These are phyloP conservation scores for Yamadazyma diospyri DNA, from an alignment of 1,139 yeast species.

Conservation along the genomic window DNA sequence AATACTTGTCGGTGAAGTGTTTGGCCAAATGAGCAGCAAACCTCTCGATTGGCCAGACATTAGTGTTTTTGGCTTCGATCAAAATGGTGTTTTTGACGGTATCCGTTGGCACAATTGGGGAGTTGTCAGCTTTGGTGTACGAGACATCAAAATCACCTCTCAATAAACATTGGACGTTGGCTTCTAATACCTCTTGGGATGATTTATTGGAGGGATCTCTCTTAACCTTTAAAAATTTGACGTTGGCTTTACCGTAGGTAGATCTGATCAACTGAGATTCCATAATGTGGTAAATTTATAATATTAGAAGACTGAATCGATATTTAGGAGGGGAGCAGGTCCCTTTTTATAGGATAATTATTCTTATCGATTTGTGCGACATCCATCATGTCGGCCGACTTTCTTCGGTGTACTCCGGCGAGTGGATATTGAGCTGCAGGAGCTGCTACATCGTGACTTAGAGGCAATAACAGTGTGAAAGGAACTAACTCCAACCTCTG, in stretches of 20 bases:
- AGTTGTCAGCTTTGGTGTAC: constrained; percentile 83
- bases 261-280: constrained; percentile 38
- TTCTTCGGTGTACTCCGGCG: constrained; percentile 6
- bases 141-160: constrained; percentile 76
- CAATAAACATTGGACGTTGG: constrained; percentile 71
- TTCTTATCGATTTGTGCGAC: constrained; percentile 3
- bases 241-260: constrained; percentile 87
- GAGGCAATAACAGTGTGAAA: not conserved
- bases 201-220: constrained; percentile 67
- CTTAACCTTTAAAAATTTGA: constrained; percentile 83
- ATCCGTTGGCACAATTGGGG: constrained; percentile 90
- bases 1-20: constrained; percentile 73
- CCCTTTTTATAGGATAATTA: constrained; percentile 12
- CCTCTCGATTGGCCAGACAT: constrained; percentile 86
- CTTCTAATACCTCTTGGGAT: constrained; percentile 78
- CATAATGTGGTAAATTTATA: constrained; percentile 6
- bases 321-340: constrained; percentile 1
- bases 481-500: too few relatives aligned
- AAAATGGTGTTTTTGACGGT: constrained; percentile 87
- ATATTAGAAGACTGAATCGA: too few relatives aligned
- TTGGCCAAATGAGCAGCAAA: constrained; percentile 82
- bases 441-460: not conserved
- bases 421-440: not conserved
- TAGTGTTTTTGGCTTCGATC: constrained; percentile 74
- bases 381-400: not conserved